phyloP scores from a whole-genome alignment of 139 green algal genomes.

The Chlamydomonas incerta region DNA sequence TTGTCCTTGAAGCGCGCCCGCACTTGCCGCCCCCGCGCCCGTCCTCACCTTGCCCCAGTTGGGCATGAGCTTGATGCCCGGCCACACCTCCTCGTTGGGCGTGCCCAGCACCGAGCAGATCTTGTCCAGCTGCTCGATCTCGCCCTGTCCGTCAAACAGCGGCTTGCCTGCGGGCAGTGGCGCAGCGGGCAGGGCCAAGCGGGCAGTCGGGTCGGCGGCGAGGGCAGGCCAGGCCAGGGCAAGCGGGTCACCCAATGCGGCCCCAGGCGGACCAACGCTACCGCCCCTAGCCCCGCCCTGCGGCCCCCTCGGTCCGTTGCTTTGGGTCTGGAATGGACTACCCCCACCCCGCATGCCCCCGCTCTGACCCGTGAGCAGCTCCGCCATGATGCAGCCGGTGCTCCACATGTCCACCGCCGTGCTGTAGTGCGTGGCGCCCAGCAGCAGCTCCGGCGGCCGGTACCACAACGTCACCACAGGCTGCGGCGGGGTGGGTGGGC shows the following conservation, averaged over 20 bases:
- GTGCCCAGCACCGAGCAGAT: constrained; percentile 84
- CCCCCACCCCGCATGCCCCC: too few relatives aligned
- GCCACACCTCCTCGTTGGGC: constrained; percentile 85
- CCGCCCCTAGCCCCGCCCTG: too few relatives aligned
- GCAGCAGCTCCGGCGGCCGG: constrained; percentile 85
- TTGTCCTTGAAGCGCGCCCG: too few relatives aligned
- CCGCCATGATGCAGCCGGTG: constrained; percentile 94
- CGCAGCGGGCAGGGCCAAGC: neutral
- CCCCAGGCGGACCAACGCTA: too few relatives aligned
- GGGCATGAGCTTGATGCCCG: constrained; percentile 71
- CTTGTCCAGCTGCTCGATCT: constrained; percentile 85
- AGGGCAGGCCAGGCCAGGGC: too few relatives aligned
- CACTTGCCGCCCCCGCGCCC: too few relatives aligned
- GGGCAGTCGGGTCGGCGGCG: too few relatives aligned
- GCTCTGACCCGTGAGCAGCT: constrained; percentile 86
- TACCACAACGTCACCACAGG: constrained; percentile 88
- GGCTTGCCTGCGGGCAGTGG: constrained; percentile 46
- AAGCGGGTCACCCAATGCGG: too few relatives aligned
- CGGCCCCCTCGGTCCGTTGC: too few relatives aligned
- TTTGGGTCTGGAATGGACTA: too few relatives aligned
- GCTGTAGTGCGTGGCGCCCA: constrained; percentile 86
- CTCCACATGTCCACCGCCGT: constrained; percentile 92
- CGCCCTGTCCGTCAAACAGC: constrained; percentile 77
- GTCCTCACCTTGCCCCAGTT: constrained; percentile 64
- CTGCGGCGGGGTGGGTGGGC: too few relatives aligned